Conservation (phyloP, 768 basidiomycete species). For the Favolaschia claudopus region DNA sequence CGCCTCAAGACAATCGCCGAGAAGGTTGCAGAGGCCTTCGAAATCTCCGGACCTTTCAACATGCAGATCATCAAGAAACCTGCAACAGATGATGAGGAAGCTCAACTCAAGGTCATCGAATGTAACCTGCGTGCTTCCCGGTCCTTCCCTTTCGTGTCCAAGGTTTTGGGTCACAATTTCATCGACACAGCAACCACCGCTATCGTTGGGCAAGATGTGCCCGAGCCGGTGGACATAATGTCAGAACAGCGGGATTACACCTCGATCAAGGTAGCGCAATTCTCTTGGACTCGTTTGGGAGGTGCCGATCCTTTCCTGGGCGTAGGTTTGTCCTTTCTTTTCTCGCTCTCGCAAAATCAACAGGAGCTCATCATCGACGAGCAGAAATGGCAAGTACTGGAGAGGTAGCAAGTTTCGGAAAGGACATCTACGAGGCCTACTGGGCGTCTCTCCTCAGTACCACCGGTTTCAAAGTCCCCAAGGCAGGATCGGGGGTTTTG, state of each 20-base stretch:
- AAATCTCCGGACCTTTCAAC: constrained; percentile 98
- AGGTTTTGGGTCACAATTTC: constrained; percentile 97
- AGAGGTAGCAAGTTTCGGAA: constrained; percentile 95
- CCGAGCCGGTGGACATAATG: constrained; percentile 93
- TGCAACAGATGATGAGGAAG: constrained; percentile 55
- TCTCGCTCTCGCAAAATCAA: background rate
- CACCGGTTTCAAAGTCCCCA: constrained; percentile 94
- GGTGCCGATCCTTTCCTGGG: constrained; percentile 98
- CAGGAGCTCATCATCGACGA: constrained; percentile 7
- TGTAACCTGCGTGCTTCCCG: constrained; percentile 98
- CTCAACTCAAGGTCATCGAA: constrained; percentile 95
- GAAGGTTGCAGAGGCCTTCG: constrained; percentile 93
- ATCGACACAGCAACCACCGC: constrained; percentile 92
- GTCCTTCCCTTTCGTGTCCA: constrained; percentile 99
- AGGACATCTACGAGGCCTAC: constrained; percentile 93
- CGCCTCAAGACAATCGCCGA: constrained; percentile 93
- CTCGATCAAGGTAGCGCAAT: constrained; percentile 97
- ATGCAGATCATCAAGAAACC: constrained; percentile 98
- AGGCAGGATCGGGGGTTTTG: constrained; percentile 84
- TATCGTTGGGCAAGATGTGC: constrained; percentile 85
- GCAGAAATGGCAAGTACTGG: constrained; percentile 98
- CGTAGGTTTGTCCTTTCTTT: constrained; percentile 68
- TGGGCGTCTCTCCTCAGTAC: constrained; percentile 95
- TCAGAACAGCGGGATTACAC: constrained; percentile 87
- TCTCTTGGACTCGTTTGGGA: constrained; percentile 95